Evolutionary conservation across 495 filamentous ascomycete genomes (phyloP), one percentile per base, ranked within the genome.

Genomic region (Aspergillus campestris): DNA sequence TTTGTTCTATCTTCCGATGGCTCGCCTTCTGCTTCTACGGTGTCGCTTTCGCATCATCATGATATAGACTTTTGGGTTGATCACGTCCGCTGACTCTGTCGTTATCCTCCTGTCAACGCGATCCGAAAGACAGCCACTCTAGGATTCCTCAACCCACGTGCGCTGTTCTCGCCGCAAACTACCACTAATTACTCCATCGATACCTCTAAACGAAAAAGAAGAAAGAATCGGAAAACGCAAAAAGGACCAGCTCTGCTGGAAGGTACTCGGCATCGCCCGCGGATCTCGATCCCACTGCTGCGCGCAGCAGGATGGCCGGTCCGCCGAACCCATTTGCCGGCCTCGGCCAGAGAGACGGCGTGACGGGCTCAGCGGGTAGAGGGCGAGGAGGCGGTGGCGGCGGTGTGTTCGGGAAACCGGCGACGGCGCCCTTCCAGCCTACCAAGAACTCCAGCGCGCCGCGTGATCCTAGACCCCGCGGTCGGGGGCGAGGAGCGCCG

Each of bases 251-350:
- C 7, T 40, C 40, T 10, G 27, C 29, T 12, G 31, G 39, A 33
- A 49, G 45, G 36, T 34, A 35, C 24, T 45, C 28, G 47, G 47
- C 47, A 38, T 38, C 41, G 38, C 48, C 48, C 45, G 47, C 51
- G 45, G 27, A 24, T 24, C 18, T 24, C 18, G 18, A 24, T 40
- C 34, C 33, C 48, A 47, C 56, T 55, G 64, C 60, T 58, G 41
- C 39, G 48, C 55, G 53, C 58, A 64, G 53, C 54, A 66, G 54
- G 45, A 71, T 71, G 67, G 59, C 65, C 47, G 58, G 53, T 44
- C 59, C 65, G 38, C 51, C 64, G 31, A 65, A 60, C 48, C 58
- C 64, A 28, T 70, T 65, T 49, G 49, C 48, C 45, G 61, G 44
- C 42, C 50, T 60, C 30, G 49, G 55, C 47, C 61, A 65, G 46